A percentile compares a stretch with the other conserved stretches of the same genome.
phyloP scores from a whole-genome alignment of 225 moss, liverwort and hornwort species.

The Ulota crispa region DNA sequence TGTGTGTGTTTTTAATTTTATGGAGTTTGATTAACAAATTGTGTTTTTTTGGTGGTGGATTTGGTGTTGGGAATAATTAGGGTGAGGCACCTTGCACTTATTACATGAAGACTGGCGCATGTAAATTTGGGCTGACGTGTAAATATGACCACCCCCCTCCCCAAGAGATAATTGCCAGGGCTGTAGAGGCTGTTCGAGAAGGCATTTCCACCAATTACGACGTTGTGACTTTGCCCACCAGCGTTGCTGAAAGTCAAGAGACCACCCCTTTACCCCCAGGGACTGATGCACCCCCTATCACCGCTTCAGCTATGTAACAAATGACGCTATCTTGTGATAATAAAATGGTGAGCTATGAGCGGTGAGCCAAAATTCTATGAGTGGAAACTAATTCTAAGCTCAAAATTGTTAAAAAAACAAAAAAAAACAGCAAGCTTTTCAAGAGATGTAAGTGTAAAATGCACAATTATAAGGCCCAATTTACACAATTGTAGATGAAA shows the following conservation, averaged over 20 bases:
- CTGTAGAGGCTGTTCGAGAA: constrained; percentile 65
- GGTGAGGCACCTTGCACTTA: constrained; percentile 87
- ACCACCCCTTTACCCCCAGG: constrained; percentile 53
- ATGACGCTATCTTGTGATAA: no score
- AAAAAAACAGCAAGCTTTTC: no score
- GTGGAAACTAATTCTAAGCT: no score
- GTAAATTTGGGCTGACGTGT: constrained; percentile 91
- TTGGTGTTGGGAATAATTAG: constrained; percentile 40
- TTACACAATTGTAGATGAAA: no score
- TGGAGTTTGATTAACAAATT: no score
- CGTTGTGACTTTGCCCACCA: constrained; percentile 20
- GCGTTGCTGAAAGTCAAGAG: constrained; percentile 34
- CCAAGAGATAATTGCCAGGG: constrained; percentile 82
- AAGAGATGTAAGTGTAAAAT: no score
- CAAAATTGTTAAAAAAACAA: no score
- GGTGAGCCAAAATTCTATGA: no score
- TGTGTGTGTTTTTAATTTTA: no score
- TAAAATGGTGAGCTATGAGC: no score
- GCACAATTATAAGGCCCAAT: no score
- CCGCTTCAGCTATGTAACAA: constrained; percentile 37
- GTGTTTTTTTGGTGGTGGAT: not conserved
- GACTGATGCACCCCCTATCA: constrained; percentile 42
- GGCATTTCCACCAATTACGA: constrained; percentile 46
- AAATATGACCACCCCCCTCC: constrained; percentile 96
- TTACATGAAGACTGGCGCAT: constrained; percentile 96